A percentile compares a stretch with the other conserved stretches of the same genome.
Evolutionary conservation across 2,329 filamentous ascomycete species (phyloP).

Genomic region (Aureobasidium leucospermi): DNA sequence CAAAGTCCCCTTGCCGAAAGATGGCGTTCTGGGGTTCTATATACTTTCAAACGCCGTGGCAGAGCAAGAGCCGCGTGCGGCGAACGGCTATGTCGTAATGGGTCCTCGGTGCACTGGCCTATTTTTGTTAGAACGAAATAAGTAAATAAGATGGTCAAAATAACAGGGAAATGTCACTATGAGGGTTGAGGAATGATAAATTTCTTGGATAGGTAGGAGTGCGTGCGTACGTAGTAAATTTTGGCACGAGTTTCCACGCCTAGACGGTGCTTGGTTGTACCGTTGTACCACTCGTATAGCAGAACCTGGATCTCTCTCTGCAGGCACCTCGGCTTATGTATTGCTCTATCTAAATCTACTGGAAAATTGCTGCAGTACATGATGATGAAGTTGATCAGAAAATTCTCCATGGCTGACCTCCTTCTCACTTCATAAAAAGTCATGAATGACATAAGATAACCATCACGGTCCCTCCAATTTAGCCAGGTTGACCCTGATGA

Average conservation of each 20-base stretch:
- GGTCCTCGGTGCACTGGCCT: slow-evolving; percentile 1
- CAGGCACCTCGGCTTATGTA: neutral
- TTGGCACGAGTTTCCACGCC: neutral
- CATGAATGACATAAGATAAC: slow-evolving; percentile 3
- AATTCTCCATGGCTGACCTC: neutral
- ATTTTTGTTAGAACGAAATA: neutral
- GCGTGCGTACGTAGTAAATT: neutral
- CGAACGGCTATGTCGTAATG: slow-evolving; percentile 7
- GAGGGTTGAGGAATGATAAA: neutral
- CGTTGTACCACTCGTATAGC: neutral
- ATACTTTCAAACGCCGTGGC: neutral
- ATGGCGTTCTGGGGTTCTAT: slow-evolving; percentile 2
- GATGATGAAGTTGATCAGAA: neutral
- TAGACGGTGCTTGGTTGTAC: neutral
- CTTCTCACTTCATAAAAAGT: neutral
- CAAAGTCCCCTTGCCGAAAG: neutral
- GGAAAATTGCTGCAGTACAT: neutral
- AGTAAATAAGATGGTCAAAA: neutral
- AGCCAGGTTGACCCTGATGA: slow-evolving; percentile 2
- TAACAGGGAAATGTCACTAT: neutral
- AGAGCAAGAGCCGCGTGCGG: neutral
- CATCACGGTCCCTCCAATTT: slow-evolving; percentile 1
- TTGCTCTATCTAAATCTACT: neutral
- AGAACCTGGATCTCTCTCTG: neutral
- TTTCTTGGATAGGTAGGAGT: neutral